phyloP scores from a whole-genome alignment of 257 asterid species.

The Handroanthus guayacan region DNA sequence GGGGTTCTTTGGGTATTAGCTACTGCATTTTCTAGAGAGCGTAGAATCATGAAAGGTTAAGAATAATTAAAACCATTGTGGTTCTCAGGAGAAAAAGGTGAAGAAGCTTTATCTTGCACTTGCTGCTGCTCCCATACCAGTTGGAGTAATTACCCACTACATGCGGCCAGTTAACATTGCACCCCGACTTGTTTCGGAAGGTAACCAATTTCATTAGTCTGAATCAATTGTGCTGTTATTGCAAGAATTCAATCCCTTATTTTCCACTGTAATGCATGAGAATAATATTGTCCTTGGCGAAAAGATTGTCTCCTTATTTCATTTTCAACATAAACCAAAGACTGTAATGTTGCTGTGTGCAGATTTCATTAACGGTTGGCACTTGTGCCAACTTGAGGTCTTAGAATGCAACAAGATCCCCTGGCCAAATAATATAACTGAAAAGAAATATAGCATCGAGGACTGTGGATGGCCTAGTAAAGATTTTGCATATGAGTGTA shows the following conservation, averaged over 20 bases:
- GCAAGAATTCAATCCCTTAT: not conserved
- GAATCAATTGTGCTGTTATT: slow-evolving; percentile 4
- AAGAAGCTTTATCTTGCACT: slow-evolving; percentile 93
- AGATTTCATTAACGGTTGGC: slow-evolving; percentile 73
- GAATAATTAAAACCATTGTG: slow-evolving; percentile 20
- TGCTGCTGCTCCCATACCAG: slow-evolving; percentile 81
- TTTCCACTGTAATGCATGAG: slow-evolving; percentile 4
- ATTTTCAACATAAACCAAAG: not conserved
- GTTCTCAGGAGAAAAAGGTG: slow-evolving; percentile 81
- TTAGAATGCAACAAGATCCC: slow-evolving; percentile 86
- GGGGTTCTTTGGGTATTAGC: not conserved
- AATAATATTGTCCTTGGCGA: slow-evolving; percentile 19
- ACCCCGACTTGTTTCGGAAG: slow-evolving; percentile 85
- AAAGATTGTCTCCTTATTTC: not conserved
- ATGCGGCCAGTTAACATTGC: slow-evolving; percentile 94
- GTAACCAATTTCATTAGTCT: slow-evolving; percentile 41
- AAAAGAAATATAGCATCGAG: slow-evolving; percentile 56
- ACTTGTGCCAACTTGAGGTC: slow-evolving; percentile 91
- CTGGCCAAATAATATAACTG: slow-evolving; percentile 64
- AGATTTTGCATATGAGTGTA: slow-evolving; percentile 87
- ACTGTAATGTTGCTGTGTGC: slow-evolving; percentile 41
- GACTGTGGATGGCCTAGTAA: slow-evolving; percentile 82
- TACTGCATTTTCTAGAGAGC: not conserved
- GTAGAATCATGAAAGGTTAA: not conserved
- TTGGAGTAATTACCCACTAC: slow-evolving; percentile 81